Conservation (phyloP, 2,329 filamentous ascomycete genomes). For the Colletotrichum musicola region DNA sequence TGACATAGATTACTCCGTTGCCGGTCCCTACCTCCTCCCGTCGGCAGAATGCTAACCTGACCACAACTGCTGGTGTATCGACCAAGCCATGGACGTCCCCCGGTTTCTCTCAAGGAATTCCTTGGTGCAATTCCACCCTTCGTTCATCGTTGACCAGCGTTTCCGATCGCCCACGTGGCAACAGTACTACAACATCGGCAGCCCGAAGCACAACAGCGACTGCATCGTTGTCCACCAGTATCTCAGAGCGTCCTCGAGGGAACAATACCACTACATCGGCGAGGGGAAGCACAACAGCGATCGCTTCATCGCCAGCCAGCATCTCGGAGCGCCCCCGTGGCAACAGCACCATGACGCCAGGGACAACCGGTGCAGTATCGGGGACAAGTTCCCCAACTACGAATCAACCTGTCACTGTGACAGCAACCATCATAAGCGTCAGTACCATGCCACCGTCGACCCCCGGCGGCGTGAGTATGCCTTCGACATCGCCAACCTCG, state of each 20-base stretch:
- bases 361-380: neutral
- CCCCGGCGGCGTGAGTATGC: neutral
- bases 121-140: neutral
- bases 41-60: neutral
- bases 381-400: neutral
- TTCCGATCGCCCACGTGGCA: neutral
- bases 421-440: neutral
- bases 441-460: neutral
- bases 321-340: too few species aligned
- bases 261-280: too few species aligned
- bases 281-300: too few species aligned
- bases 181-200: neutral
- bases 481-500: neutral
- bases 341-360: neutral
- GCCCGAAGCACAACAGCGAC: too few species aligned
- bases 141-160: neutral
- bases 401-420: neutral
- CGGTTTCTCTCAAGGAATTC: neutral
- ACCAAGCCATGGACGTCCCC: neutral
- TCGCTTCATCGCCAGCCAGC: too few species aligned
- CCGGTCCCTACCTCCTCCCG: neutral
- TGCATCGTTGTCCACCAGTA: too few species aligned
- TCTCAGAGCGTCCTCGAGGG: too few species aligned
- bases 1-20: neutral
- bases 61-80: neutral